phyloP scores from a whole-genome alignment of 139 green algal genomes.

The Zygnema circumcarinatum region DNA sequence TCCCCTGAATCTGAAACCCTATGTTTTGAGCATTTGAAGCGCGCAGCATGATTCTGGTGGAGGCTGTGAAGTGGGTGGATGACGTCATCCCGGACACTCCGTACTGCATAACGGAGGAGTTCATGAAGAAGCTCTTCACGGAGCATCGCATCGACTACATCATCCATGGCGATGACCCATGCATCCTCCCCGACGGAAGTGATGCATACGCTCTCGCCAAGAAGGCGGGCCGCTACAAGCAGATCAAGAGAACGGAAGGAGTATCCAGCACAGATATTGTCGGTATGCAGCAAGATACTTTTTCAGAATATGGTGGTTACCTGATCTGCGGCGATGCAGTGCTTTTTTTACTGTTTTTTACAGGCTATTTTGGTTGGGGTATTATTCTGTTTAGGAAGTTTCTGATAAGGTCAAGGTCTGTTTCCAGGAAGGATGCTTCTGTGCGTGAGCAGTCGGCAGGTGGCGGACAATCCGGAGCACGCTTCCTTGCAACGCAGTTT shows the following conservation, averaged over 20 bases:
- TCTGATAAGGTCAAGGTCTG: neutral
- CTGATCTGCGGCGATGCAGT: too few species aligned
- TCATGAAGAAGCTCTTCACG: conserved; percentile 90
- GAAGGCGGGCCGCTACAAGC: conserved; percentile 84
- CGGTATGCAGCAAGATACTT: conserved; percentile 59
- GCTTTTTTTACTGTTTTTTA: neutral
- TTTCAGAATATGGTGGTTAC: neutral
- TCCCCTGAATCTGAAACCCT: too few species aligned
- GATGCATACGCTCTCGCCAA: conserved; percentile 97
- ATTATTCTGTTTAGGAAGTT: neutral
- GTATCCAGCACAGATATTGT: conserved; percentile 99
- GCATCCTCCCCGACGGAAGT: conserved; percentile 94
- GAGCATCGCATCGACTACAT: conserved; percentile 97
- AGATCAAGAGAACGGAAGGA: conserved; percentile 97
- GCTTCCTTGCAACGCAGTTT: conserved; percentile 59
- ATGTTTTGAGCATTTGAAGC: too few species aligned
- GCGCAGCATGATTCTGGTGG: conserved; percentile 79
- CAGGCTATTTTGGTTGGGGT: too few species aligned
- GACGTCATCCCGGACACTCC: conserved; percentile 94
- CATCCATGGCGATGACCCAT: conserved; percentile 98
- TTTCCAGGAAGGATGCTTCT: conserved; percentile 87
- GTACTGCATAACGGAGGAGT: conserved; percentile 92
- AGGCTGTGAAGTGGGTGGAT: conserved; percentile 96
- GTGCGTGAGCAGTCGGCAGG: conserved; percentile 68
- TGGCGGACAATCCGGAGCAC: conserved; percentile 35